A percentile compares a stretch with the other conserved stretches of the same genome.
Conservation (phyloP, 441 rosid species). For the Francoa sonchifolia region DNA sequence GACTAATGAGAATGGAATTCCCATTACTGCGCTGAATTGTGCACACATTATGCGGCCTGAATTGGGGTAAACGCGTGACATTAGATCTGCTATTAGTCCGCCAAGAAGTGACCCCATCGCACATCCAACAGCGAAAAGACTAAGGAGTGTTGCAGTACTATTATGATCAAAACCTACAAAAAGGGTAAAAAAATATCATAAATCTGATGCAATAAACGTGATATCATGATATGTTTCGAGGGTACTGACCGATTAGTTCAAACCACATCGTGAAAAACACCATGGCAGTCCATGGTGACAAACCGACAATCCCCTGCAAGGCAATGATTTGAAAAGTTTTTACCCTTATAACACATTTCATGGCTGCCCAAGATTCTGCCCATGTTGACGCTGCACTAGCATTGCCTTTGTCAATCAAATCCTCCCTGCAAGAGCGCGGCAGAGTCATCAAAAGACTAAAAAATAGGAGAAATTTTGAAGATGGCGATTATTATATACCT, state of each 20-base stretch:
- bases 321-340: constrained; percentile 80
- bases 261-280: constrained; percentile 97
- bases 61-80: constrained; percentile 46
- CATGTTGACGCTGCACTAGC: constrained; percentile 37
- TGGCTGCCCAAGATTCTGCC: constrained; percentile 65
- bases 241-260: constrained; percentile 68
- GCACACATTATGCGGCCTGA: constrained; percentile 88
- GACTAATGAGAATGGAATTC: constrained; percentile 78
- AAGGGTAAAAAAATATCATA: background rate
- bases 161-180: constrained; percentile 66
- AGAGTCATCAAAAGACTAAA: constrained; percentile 5
- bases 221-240: too few relatives aligned
- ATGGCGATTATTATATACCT: background rate
- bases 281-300: constrained; percentile 96
- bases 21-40: constrained; percentile 90
- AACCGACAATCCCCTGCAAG: constrained; percentile 78
- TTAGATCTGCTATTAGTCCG: constrained; percentile 63
- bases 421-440: constrained; percentile 32
- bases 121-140: constrained; percentile 69
- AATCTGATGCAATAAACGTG: background rate
- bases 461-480: background rate
- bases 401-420: constrained; percentile 30
- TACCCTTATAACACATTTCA: constrained; percentile 59
- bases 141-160: constrained; percentile 63
- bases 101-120: constrained; percentile 64